Evolutionary conservation across 1,284 basidiomycete species (phyloP).

Genomic region (Malassezia psittaci): DNA sequence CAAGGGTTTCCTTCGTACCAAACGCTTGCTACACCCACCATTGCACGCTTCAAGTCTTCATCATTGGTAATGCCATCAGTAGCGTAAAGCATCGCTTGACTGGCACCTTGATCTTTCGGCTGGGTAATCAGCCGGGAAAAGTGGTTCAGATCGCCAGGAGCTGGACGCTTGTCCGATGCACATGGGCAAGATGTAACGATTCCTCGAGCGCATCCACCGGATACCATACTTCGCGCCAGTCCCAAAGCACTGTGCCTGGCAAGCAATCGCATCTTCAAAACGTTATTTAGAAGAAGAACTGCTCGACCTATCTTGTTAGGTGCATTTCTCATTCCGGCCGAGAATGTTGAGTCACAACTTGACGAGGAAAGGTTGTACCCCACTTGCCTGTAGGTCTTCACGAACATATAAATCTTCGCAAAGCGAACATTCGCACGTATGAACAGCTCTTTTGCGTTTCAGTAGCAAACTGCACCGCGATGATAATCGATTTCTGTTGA

Average conservation of each 20-base stretch:
- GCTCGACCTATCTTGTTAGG: neutral
- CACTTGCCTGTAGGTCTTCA: neutral
- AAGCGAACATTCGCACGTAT: neutral
- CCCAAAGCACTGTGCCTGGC: neutral
- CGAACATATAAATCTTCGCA: too few relatives aligned
- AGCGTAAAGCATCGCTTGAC: conserved; percentile 47
- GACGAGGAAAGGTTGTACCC: neutral
- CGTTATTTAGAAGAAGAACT: neutral
- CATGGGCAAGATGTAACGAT: conserved; percentile 13
- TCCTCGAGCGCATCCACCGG: neutral
- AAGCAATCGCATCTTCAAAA: neutral
- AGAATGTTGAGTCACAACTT: conserved; percentile 1
- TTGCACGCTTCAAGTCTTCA: conserved; percentile 41
- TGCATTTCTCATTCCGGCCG: conserved; percentile 8
- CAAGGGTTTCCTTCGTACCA: conserved; percentile 48
- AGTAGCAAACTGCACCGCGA: too few relatives aligned
- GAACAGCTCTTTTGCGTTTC: neutral
- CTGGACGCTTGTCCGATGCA: conserved; percentile 17
- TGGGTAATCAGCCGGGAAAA: conserved; percentile 38
- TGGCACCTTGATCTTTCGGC: conserved; percentile 47
- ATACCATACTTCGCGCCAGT: neutral
- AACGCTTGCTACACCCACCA: conserved; percentile 44
- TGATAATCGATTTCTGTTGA: too few relatives aligned
- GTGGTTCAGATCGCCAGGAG: conserved; percentile 39
- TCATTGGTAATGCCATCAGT: conserved; percentile 40